These are phyloP conservation scores for Metarhizium rileyi DNA, from an alignment of 2,329 filamentous ascomycete genomes.

Conservation along the genomic window DNA sequence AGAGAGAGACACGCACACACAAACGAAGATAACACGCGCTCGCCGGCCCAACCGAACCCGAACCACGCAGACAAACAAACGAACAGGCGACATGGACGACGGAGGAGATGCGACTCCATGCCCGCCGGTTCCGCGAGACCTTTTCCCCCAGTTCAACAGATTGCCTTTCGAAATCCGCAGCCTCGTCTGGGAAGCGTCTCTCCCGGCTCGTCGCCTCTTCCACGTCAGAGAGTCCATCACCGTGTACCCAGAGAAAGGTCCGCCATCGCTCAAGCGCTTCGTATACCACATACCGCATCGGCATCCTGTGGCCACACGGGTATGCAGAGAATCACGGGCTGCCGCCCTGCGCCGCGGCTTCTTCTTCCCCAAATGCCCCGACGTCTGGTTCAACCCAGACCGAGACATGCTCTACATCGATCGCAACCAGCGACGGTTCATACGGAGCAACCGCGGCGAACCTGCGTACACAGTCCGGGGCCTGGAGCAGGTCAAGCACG, in stretches of 20 bases:
- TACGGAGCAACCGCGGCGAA: slow-evolving; percentile 1
- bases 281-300: slow-evolving; percentile 15
- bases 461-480: slow-evolving; percentile 7
- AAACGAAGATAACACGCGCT: no score
- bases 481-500: slow-evolving; percentile 17
- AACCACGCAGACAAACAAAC: no score
- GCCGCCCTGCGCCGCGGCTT: slow-evolving; percentile 17
- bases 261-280: slow-evolving; percentile 5
- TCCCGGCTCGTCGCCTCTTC: slow-evolving; percentile 20
- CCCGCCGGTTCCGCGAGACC: no score
- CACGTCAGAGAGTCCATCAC: slow-evolving; percentile 12
- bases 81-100: no score
- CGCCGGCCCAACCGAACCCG: no score
- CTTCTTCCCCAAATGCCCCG: slow-evolving; percentile 13
- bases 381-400: slow-evolving; percentile 17
- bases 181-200: slow-evolving; percentile 19
- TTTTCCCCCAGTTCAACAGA: slow-evolving; percentile 5
- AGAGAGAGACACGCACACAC: no score
- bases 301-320: slow-evolving; percentile 11
- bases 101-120: no score
- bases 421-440: slow-evolving; percentile 13
- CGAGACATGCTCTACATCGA: slow-evolving; percentile 21
- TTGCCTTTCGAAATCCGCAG: slow-evolving; percentile 19
- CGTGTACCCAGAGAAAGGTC: neutral
- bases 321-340: slow-evolving; percentile 19